Evolutionary conservation across 306 rosid species (phyloP).

Genomic region (Lotus japonicus): DNA sequence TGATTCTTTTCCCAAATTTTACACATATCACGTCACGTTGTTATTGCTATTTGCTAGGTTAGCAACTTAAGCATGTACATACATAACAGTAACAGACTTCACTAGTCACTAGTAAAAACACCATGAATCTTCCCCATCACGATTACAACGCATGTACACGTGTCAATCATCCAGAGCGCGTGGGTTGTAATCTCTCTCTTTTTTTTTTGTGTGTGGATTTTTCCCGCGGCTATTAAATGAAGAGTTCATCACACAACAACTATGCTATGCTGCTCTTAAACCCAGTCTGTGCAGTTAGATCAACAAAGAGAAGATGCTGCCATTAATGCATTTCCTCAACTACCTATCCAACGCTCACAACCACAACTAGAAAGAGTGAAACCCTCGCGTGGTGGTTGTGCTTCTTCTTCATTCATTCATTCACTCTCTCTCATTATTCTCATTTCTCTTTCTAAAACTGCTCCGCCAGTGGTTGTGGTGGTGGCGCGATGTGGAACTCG

Average conservation of each 20-base stretch:
- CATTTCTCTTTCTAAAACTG: neutral
- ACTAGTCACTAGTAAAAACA: neutral
- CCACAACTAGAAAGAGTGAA: neutral
- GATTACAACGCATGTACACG: neutral
- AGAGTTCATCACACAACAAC: neutral
- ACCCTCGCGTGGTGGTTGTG: neutral
- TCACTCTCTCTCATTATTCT: neutral
- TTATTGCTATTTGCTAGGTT: too few relatives aligned
- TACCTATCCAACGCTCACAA: conserved; percentile 32
- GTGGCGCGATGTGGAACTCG: conserved; percentile 81
- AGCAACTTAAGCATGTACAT: too few relatives aligned
- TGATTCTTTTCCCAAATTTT: too few relatives aligned
- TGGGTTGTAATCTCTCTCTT: neutral
- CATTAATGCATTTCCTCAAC: conserved; percentile 70
- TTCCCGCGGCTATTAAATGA: conserved; percentile 88
- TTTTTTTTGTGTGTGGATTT: neutral
- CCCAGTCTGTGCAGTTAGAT: too few relatives aligned
- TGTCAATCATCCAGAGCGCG: neutral
- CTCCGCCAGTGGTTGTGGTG: neutral
- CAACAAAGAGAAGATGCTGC: conserved; percentile 20
- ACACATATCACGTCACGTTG: too few relatives aligned
- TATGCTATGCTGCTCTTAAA: conserved; percentile 16
- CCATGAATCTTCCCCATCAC: neutral
- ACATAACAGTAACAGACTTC: neutral
- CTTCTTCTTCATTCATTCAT: neutral